Percentiles rank a stretch among this genome's conserved stretches.
phyloP scores from a whole-genome alignment of 2,329 filamentous ascomycete species.

The Penicillium sp. region DNA sequence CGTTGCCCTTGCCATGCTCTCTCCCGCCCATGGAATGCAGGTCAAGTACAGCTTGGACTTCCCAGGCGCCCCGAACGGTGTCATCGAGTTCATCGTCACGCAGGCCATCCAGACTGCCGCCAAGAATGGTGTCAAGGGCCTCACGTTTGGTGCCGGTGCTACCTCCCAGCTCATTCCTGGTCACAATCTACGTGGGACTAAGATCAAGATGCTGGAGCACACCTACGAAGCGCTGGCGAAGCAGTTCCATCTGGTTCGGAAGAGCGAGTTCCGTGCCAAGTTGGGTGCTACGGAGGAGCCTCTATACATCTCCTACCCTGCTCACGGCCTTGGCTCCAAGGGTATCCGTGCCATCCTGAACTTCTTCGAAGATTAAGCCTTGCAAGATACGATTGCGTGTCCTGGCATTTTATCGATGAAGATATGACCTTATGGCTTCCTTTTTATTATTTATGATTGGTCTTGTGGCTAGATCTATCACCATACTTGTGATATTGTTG shows the following conservation, averaged over 20 bases:
- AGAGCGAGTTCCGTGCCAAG: constrained; percentile 88
- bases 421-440: constrained; percentile 8
- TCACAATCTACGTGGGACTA: constrained; percentile 74
- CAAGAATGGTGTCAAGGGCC: constrained; percentile 58
- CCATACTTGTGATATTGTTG: too few species aligned
- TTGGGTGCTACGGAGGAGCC: constrained; percentile 80
- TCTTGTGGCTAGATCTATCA: background rate
- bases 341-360: constrained; percentile 82
- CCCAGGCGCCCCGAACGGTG: constrained; percentile 77
- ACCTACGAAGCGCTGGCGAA: constrained; percentile 80
- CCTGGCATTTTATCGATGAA: constrained; percentile 3
- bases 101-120: constrained; percentile 64
- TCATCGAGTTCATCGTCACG: constrained; percentile 79
- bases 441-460: constrained; percentile 4
- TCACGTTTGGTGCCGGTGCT: constrained; percentile 87
- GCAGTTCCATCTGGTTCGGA: constrained; percentile 76
- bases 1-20: constrained; percentile 78
- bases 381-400: background rate
- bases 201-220: constrained; percentile 75
- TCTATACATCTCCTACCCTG: constrained; percentile 86
- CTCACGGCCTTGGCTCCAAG: constrained; percentile 75
- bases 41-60: constrained; percentile 97
- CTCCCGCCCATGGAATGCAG: constrained; percentile 81
- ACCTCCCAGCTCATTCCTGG: constrained; percentile 71
- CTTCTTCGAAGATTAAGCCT: constrained; percentile 69